Percentiles rank a stretch among this genome's conserved stretches.
Evolutionary conservation across 306 rosid species (phyloP).

Genomic region (Crotalaria pallida): DNA sequence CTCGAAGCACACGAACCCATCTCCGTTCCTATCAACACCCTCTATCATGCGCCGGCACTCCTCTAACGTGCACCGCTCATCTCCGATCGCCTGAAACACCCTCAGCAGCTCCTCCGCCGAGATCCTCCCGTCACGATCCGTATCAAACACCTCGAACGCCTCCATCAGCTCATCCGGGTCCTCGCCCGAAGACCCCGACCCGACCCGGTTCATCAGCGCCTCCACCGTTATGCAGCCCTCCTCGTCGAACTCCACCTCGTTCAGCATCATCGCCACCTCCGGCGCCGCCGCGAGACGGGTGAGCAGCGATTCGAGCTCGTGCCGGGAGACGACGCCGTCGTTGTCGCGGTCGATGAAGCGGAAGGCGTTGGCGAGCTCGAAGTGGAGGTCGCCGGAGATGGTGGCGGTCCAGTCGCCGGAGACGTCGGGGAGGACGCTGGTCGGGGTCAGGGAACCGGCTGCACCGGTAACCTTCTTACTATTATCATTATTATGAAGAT

Average conservation of each 20-base stretch:
- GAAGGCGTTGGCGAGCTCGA: constrained; percentile 44
- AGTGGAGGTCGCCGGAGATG: constrained; percentile 23
- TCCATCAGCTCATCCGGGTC: constrained; percentile 51
- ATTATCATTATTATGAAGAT: too few relatives aligned
- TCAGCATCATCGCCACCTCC: constrained; percentile 54
- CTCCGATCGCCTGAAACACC: constrained; percentile 61
- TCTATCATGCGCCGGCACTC: constrained; percentile 94
- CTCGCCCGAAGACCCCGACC: constrained; percentile 25
- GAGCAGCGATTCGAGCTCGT: constrained; percentile 55
- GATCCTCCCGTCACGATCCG: constrained; percentile 78
- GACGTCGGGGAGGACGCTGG: constrained; percentile 47
- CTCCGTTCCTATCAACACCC: constrained; percentile 62
- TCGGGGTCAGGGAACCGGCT: constrained; percentile 47
- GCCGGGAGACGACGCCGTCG: constrained; percentile 50
- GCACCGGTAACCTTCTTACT: not conserved
- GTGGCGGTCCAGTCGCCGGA: constrained; percentile 52
- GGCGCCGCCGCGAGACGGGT: constrained; percentile 42
- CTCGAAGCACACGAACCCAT: constrained; percentile 86
- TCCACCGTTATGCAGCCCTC: constrained; percentile 50
- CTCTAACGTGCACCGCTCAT: constrained; percentile 79
- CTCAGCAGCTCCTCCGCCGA: constrained; percentile 76
- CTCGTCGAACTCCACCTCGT: constrained; percentile 52
- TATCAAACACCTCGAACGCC: constrained; percentile 61
- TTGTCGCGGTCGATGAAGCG: constrained; percentile 55
- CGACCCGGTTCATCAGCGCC: constrained; percentile 42